phyloP scores from a whole-genome alignment of 805 yeast genomes.

The Kazachstania martiniae region DNA sequence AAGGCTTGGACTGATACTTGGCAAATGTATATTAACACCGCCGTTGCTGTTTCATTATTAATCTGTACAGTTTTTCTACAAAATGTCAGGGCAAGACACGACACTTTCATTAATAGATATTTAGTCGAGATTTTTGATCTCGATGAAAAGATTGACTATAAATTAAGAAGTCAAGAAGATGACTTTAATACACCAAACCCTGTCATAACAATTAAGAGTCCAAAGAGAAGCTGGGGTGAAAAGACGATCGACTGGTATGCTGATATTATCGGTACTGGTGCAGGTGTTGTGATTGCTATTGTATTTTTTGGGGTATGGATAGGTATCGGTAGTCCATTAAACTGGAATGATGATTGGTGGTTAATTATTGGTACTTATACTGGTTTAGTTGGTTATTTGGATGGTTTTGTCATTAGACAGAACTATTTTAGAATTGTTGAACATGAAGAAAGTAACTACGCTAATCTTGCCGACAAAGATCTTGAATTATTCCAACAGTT shows the following conservation, averaged over 20 bases:
- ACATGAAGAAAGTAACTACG: slow-evolving; percentile 20
- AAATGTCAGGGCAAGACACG: slow-evolving; percentile 32
- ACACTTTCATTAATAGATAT: slow-evolving; percentile 19
- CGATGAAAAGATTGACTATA: slow-evolving; percentile 25
- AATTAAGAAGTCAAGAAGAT: slow-evolving; percentile 11
- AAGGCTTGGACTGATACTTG: slow-evolving; percentile 27
- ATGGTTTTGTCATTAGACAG: slow-evolving; percentile 34
- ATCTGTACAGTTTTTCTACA: slow-evolving; percentile 31
- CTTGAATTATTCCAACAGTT: slow-evolving; percentile 20
- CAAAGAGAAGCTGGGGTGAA: slow-evolving; percentile 13
- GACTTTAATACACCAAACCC: slow-evolving; percentile 20
- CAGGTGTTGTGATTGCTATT: slow-evolving; percentile 29
- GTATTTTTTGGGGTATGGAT: slow-evolving; percentile 31
- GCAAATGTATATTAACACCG: slow-evolving; percentile 36
- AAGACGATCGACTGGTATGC: slow-evolving; percentile 31
- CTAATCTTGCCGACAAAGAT: slow-evolving; percentile 25
- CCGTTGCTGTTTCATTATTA: slow-evolving; percentile 29
- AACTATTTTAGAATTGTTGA: slow-evolving; percentile 25
- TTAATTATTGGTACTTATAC: slow-evolving; percentile 37
- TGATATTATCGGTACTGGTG: slow-evolving; percentile 33
- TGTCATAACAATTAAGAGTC: slow-evolving; percentile 11
- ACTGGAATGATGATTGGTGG: slow-evolving; percentile 35
- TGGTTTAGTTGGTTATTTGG: slow-evolving; percentile 34
- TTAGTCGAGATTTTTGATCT: slow-evolving; percentile 14
- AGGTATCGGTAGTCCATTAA: slow-evolving; percentile 28